These are phyloP conservation scores for Papiliotrema fonsecae DNA, from an alignment of 1,284 basidiomycete genomes.

Conservation along the genomic window DNA sequence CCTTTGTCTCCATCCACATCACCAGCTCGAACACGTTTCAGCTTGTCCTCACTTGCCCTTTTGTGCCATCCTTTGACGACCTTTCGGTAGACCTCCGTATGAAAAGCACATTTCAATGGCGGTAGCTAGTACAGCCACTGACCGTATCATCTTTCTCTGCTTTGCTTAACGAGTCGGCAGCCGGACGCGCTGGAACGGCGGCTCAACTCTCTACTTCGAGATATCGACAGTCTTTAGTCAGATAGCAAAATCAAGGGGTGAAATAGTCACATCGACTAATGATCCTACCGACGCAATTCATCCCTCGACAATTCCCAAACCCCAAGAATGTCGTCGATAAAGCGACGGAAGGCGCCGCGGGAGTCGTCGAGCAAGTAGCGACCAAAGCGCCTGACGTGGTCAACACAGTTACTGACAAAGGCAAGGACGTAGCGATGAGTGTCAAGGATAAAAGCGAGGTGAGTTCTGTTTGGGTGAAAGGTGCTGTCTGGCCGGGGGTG, in stretches of 20 bases:
- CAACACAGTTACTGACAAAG: background rate
- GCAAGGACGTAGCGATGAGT: too few species aligned
- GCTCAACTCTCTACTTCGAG: background rate
- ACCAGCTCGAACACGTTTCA: too few species aligned
- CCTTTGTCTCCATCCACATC: background rate
- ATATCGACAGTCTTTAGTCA: background rate
- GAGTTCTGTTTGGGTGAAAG: too few species aligned
- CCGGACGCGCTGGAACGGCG: background rate
- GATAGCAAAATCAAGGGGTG: too few species aligned
- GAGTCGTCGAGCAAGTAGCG: conserved; percentile 1
- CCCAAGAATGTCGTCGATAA: conserved; percentile 1
- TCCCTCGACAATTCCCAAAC: background rate
- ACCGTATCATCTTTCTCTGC: background rate
- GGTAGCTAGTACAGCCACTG: background rate
- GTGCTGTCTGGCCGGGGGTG: too few species aligned
- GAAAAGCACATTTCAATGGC: background rate
- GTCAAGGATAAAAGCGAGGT: background rate
- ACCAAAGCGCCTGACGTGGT: background rate
- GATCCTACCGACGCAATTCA: background rate
- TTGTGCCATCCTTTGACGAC: too few species aligned
- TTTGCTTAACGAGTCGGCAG: background rate
- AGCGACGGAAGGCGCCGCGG: conserved; percentile 4
- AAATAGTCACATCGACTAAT: background rate
- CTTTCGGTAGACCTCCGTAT: too few species aligned
- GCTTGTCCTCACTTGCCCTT: too few species aligned